phyloP scores from a whole-genome alignment of 805 yeast species.

The Saccharomycodes ludwigii region DNA sequence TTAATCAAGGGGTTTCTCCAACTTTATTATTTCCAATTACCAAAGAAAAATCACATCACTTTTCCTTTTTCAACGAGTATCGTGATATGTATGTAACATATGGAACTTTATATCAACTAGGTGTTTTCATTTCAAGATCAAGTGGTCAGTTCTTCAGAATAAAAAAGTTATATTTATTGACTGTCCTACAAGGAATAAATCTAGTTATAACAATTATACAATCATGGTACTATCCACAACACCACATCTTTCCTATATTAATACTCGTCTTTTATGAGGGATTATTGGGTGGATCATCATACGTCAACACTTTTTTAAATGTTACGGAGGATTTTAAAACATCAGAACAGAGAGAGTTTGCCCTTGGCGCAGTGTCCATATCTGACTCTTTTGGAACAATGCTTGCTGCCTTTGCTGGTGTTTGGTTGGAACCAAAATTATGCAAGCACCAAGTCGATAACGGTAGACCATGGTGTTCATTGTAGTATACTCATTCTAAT shows the following conservation, averaged over 20 bases:
- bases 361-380: slow-evolving; percentile 72
- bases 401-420: slow-evolving; percentile 63
- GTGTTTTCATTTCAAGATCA: slow-evolving; percentile 85
- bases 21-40: slow-evolving; percentile 69
- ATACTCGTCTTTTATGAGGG: slow-evolving; percentile 74
- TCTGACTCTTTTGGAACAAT: slow-evolving; percentile 81
- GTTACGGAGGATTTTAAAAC: slow-evolving; percentile 47
- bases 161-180: slow-evolving; percentile 43
- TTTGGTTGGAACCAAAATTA: slow-evolving; percentile 60
- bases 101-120: slow-evolving; percentile 81
- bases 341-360: slow-evolving; percentile 51
- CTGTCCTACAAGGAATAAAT: slow-evolving; percentile 57
- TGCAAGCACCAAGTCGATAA: slow-evolving; percentile 58
- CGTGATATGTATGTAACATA: slow-evolving; percentile 87
- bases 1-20: slow-evolving; percentile 88
- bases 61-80: slow-evolving; percentile 57
- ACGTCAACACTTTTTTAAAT: slow-evolving; percentile 75
- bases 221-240: slow-evolving; percentile 45
- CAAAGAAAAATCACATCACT: slow-evolving; percentile 16
- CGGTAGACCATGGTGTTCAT: slow-evolving; percentile 73
- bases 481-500: slow-evolving; percentile 23
- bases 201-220: slow-evolving; percentile 48
- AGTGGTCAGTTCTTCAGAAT: slow-evolving; percentile 58
- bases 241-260: slow-evolving; percentile 51
- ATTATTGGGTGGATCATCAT: slow-evolving; percentile 78